Evolutionary conservation across 2,329 filamentous ascomycete species (phyloP), one percentile per base, ranked within the genome.

Genomic region (Drechslerella dactyloides): DNA sequence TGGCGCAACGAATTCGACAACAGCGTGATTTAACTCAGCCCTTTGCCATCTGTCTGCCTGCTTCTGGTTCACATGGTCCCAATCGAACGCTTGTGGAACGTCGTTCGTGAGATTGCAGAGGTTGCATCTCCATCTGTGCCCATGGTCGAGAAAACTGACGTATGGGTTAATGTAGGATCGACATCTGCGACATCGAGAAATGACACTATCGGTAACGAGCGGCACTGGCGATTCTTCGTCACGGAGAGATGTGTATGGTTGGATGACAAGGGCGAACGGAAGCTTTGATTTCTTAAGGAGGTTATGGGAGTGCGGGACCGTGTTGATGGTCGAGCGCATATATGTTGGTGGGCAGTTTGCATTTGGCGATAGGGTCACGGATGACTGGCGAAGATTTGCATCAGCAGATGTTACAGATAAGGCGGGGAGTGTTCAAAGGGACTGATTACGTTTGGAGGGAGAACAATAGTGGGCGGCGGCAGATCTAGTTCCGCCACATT

Each of bases 71-170:
- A 91, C 89, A 35, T 91, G 89, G 81, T 99, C 94, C 94, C 94
- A 99, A 79, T 99, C 94, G 76, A 99, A 99, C 40, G 93, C 93
- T 81, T 99, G 94, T n/a, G 94, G 94, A 42, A 97, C 93, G 77
- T 99, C 94, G 79, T 99, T 99, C 76, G 93, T 97, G 75, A 99
- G 84, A 80, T 96, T 97, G 81, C 94, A 99, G 93, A 99, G 97
- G 82, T 99, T 99, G 83, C 94, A 99, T 78, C 93, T 89, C 94
- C 94, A 99, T 78, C 94, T 87, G 81, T 99, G 94, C 52, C 94
- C 94, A 78, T 97, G 91, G 77, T 99, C 94, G 73, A 99, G 83
- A 82, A 99, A 99, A 52, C 91, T 91, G 69, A 96, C 94, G 76
- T 93, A 99, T 11, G 94, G 93, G 80, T 97, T 97, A 83, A 97